phyloP scores from a whole-genome alignment of 768 basidiomycete genomes.

The Multifurca ochricompacta region DNA sequence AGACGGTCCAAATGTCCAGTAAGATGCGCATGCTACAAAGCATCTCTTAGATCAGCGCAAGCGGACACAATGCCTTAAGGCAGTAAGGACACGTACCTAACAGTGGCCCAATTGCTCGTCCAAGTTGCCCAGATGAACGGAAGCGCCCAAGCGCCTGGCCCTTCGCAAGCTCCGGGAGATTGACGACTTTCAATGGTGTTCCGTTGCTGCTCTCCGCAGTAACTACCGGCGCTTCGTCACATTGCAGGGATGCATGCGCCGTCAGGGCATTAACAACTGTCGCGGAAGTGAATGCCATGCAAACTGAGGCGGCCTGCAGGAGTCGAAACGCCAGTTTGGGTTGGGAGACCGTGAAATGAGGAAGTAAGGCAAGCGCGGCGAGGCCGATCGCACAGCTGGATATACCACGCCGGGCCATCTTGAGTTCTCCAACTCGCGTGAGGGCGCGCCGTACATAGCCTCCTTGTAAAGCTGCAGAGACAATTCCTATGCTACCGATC shows the following conservation, averaged over 20 bases:
- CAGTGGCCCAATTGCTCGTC: constrained; percentile 86
- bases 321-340: constrained; percentile 42
- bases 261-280: constrained; percentile 94
- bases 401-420: constrained; percentile 78
- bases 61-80: background rate
- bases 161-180: constrained; percentile 67
- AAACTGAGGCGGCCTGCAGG: constrained; percentile 65
- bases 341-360: constrained; percentile 40
- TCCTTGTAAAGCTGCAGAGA: constrained; percentile 86
- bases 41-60: background rate
- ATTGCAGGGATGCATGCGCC: constrained; percentile 84
- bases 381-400: constrained; percentile 65
- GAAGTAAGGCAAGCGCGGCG: constrained; percentile 61
- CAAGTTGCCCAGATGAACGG: constrained; percentile 90
- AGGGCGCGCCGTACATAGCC: constrained; percentile 86
- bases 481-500: constrained; percentile 80
- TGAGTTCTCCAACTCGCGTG: constrained; percentile 66
- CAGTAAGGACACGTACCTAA: constrained; percentile 42
- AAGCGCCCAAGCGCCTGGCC: constrained; percentile 81
- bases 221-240: constrained; percentile 52
- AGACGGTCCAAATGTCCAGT: constrained; percentile 84
- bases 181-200: constrained; percentile 29
- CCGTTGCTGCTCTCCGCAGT: constrained; percentile 50
- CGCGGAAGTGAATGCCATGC: constrained; percentile 89
- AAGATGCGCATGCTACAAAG: constrained; percentile 71